These are phyloP conservation scores for Penicillium argentinense DNA, from an alignment of 495 filamentous ascomycete genomes.

Conservation along the genomic window DNA sequence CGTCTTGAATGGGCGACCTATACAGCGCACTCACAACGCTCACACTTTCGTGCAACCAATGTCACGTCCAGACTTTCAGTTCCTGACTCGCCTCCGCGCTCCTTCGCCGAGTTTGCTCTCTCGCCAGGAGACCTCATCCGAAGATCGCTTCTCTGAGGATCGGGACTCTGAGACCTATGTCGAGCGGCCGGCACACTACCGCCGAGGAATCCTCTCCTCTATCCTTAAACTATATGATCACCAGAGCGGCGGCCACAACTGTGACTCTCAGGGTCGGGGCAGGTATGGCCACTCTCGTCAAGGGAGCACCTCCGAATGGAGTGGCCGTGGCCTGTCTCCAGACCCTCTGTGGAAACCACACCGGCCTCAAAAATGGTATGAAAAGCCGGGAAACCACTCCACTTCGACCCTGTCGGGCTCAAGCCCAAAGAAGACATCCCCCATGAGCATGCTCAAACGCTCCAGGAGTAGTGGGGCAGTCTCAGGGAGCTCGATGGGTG, in stretches of 20 bases:
- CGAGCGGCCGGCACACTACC: slow-evolving; percentile 67
- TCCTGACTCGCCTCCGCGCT: slow-evolving; percentile 38
- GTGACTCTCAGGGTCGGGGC: slow-evolving; percentile 22
- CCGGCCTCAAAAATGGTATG: slow-evolving; percentile 62
- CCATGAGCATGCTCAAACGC: slow-evolving; percentile 44
- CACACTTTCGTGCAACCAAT: slow-evolving; percentile 39
- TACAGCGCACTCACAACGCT: slow-evolving; percentile 33
- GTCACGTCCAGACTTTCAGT: slow-evolving; percentile 37
- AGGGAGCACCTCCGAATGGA: slow-evolving; percentile 33
- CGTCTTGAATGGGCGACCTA: slow-evolving; percentile 29
- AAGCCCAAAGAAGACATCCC: slow-evolving; percentile 43
- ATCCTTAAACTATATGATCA: slow-evolving; percentile 74
- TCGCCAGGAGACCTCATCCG: slow-evolving; percentile 58
- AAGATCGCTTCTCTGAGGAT: slow-evolving; percentile 61
- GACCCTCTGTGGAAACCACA: slow-evolving; percentile 40
- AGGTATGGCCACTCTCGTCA: slow-evolving; percentile 36
- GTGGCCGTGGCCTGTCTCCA: slow-evolving; percentile 32
- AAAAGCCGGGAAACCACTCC: slow-evolving; percentile 52
- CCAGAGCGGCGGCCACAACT: slow-evolving; percentile 8
- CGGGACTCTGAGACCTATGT: slow-evolving; percentile 64
- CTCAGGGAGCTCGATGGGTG: slow-evolving; percentile 9
- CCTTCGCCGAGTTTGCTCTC: slow-evolving; percentile 48
- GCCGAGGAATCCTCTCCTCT: slow-evolving; percentile 72
- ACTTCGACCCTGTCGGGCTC: slow-evolving; percentile 47
- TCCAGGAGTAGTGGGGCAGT: slow-evolving; percentile 42